Conservation (phyloP, 768 basidiomycete genomes). For the Lentinula raphanica region DNA sequence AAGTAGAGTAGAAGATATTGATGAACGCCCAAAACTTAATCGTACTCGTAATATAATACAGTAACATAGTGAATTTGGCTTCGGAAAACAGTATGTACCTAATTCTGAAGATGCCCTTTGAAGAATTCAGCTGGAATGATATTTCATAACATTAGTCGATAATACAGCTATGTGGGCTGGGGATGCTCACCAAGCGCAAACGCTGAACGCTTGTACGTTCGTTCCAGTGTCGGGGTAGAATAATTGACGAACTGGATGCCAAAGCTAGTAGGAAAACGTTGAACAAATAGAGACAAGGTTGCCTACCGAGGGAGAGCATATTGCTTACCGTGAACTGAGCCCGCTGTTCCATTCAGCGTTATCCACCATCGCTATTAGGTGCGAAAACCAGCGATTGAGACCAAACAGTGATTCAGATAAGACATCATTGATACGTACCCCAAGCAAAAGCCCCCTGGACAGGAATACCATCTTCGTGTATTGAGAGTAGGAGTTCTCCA, state of each 20-base stretch:
- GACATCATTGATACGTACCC: too few species aligned
- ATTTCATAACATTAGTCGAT: neutral
- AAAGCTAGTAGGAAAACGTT: conserved; percentile 29
- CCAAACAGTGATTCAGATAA: too few species aligned
- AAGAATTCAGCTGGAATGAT: neutral
- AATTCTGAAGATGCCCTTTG: conserved; percentile 2
- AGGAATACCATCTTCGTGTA: conserved; percentile 45
- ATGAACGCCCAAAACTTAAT: neutral
- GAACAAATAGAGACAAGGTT: neutral
- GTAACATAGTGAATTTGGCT: too few species aligned
- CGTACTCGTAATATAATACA: too few species aligned
- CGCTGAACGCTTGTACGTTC: conserved; percentile 45
- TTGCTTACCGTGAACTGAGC: conserved; percentile 29
- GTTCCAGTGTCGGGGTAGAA: conserved; percentile 34
- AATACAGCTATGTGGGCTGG: too few species aligned
- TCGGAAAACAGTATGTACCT: too few species aligned
- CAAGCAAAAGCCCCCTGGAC: conserved; percentile 42
- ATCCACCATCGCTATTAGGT: conserved; percentile 36
- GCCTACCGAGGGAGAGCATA: neutral
- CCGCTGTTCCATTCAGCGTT: conserved; percentile 44
- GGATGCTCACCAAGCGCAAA: conserved; percentile 32
- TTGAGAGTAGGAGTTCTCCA: conserved; percentile 42
- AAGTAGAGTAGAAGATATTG: too few species aligned
- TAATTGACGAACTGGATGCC: conserved; percentile 49
- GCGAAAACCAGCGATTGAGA: neutral